Evolutionary conservation across 2,329 filamentous ascomycete genomes (phyloP).

Genomic region (Calcarisporium arbuscula): DNA sequence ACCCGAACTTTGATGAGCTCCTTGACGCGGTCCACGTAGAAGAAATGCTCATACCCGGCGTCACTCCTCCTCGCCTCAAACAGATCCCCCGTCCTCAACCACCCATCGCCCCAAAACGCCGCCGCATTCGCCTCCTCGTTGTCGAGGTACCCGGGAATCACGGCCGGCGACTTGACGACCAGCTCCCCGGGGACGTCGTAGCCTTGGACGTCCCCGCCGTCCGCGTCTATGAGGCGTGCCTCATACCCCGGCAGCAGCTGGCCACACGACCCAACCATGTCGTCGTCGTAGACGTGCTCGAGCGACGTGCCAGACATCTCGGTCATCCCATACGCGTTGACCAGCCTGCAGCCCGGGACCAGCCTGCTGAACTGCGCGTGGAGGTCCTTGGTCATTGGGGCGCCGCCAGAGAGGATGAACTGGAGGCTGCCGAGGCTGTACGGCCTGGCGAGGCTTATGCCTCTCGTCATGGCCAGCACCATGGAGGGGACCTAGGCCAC

Average conservation of each 20-base stretch:
- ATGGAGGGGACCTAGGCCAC: constrained; percentile 55
- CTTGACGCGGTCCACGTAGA: constrained; percentile 17
- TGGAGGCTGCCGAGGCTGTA: constrained; percentile 67
- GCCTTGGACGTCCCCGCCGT: constrained; percentile 63
- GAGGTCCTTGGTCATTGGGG: constrained; percentile 69
- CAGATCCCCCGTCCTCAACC: constrained; percentile 21
- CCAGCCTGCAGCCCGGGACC: constrained; percentile 57
- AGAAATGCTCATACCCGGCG: constrained; percentile 20
- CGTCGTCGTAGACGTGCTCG: constrained; percentile 53
- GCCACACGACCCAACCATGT: constrained; percentile 67
- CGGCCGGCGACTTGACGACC: constrained; percentile 63
- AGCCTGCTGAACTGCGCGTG: constrained; percentile 54
- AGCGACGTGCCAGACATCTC: constrained; percentile 69
- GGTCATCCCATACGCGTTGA: constrained; percentile 69
- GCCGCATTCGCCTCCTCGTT: constrained; percentile 50
- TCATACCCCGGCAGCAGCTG: constrained; percentile 59
- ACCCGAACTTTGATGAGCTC: constrained; percentile 52
- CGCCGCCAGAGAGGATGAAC: constrained; percentile 66
- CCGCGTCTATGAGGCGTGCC: constrained; percentile 59
- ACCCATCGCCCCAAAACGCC: constrained; percentile 14
- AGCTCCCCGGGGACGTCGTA: constrained; percentile 67
- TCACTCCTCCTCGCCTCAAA: constrained; percentile 58
- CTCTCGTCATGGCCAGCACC: constrained; percentile 68
- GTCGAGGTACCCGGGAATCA: constrained; percentile 72
- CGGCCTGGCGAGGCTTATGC: constrained; percentile 51